Percentiles rank a stretch among this genome's conserved stretches.
Evolutionary conservation across 768 basidiomycete species (phyloP).

Genomic region (Austroboletus festivus): DNA sequence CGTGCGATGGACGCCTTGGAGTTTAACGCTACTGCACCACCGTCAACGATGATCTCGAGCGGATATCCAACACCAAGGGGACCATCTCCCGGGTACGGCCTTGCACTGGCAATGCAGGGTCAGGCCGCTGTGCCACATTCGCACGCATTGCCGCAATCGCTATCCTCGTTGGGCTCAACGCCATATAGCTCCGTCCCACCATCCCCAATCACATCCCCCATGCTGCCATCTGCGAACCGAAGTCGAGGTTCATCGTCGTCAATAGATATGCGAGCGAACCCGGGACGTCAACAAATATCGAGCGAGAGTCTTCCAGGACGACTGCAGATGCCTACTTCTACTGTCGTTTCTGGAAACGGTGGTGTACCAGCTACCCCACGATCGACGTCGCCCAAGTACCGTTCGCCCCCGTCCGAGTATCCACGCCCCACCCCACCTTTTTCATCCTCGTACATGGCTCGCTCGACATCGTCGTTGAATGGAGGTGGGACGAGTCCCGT

Average conservation of each 20-base stretch:
- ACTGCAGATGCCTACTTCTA: conserved; percentile 6
- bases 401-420: conserved; percentile 44
- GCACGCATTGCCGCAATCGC: background rate
- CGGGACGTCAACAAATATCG: too few species aligned
- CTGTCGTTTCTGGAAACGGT: background rate
- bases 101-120: background rate
- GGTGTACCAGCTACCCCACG: background rate
- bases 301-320: conserved; percentile 7
- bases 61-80: conserved; percentile 18
- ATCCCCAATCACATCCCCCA: conserved; percentile 34
- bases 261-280: conserved; percentile 6
- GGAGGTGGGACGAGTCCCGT: conserved; percentile 27
- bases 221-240: conserved; percentile 39
- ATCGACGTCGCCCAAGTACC: conserved; percentile 8
- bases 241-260: conserved; percentile 9
- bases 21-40: conserved; percentile 31
- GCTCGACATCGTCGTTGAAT: conserved; percentile 35
- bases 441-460: conserved; percentile 27
- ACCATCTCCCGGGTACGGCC: conserved; percentile 9
- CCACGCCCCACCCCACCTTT: conserved; percentile 36
- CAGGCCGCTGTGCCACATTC: conserved; percentile 1
- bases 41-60: conserved; percentile 5
- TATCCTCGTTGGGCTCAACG: conserved; percentile 3
- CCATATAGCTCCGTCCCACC: conserved; percentile 23
- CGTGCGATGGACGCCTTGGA: conserved; percentile 60